Base-by-base conservation (phyloP, 2,329 filamentous ascomycete genomes). In the Paraphoma chrysanthemicola region DNA sequence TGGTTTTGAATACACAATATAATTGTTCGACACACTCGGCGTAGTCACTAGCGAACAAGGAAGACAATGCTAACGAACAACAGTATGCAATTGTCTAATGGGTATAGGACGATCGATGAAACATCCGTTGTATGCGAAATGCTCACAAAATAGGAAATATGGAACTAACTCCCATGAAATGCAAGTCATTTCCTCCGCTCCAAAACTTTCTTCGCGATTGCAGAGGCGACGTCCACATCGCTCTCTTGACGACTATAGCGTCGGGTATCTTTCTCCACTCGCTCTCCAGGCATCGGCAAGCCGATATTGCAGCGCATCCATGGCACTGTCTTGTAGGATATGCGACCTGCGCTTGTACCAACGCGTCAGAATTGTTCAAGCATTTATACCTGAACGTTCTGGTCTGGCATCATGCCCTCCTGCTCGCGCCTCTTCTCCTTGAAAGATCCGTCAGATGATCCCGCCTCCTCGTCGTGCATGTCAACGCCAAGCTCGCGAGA, bases 401-500 rank as follows among this genome's bases (percentile, higher is more conserved):
- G 48, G 30, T 65, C 59, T 42, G 65, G 64, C 62, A 64, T 59
- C 4, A 65, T 50, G 38, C 56, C 52, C 48, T 69, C 67, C 14
- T 69, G 60, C 48, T 62, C 57, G 5, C 56, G 59, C 47, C 59
- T 63, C 61, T 70, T 68, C 59, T 70, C 64, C 53, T 67, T 68
- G 54, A 61, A 53, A 14, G 64, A 63, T 30, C 57, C 66, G 16
- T 59, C 62, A 16, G 57, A 49, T n/a, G 66, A 69, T 17, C 72
- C 69, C 17, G 66, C 62, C 64, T 74, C 73, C 42, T 76, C 70
- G 39, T 77, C 73, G 12, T 57, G 60, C 17, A 66, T 63, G 14
- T 64, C 64, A 43, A 75, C 64, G 6, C 74, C 74, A 54, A 73
- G 75, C 51, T 77, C 71, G 30, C 70, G 62, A 1, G 71, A 68